phyloP scores from a whole-genome alignment of 2,329 filamentous ascomycete genomes.

The Cercospora zeina region DNA sequence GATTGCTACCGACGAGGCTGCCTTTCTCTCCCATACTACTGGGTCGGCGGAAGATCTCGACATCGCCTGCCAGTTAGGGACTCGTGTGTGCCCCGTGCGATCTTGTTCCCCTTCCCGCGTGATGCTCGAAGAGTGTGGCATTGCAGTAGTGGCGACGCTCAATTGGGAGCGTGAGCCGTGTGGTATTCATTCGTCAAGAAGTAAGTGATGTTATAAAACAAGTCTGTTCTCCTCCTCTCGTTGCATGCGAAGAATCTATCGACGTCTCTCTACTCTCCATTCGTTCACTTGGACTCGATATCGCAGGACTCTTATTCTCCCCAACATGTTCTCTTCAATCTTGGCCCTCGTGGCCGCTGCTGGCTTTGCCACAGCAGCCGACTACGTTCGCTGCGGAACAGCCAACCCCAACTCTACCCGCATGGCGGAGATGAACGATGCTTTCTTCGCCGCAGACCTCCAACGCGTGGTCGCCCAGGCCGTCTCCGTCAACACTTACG shows the following conservation, averaged over 20 bases:
- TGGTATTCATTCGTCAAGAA: not conserved
- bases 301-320: not conserved
- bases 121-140: not conserved
- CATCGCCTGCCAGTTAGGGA: conserved; percentile 6
- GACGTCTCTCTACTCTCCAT: conserved; percentile 9
- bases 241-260: conserved; percentile 14
- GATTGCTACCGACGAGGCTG: not conserved
- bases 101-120: not conserved
- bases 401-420: conserved; percentile 23
- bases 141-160: not conserved
- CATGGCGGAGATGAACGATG: conserved; percentile 26
- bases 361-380: conserved; percentile 23
- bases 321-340: conserved; percentile 23
- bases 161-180: conserved; percentile 4
- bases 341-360: conserved; percentile 19
- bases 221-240: not conserved
- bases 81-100: not conserved
- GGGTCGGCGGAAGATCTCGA: conserved; percentile 1
- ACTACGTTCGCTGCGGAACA: conserved; percentile 28
- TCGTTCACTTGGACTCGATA: conserved; percentile 16
- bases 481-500: conserved; percentile 36
- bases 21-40: not conserved
- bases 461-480: conserved; percentile 11
- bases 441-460: conserved; percentile 20
- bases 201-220: conserved; percentile 17